Evolutionary conservation across 768 basidiomycete genomes (phyloP).

Genomic region (Gymnopilus dilepis): DNA sequence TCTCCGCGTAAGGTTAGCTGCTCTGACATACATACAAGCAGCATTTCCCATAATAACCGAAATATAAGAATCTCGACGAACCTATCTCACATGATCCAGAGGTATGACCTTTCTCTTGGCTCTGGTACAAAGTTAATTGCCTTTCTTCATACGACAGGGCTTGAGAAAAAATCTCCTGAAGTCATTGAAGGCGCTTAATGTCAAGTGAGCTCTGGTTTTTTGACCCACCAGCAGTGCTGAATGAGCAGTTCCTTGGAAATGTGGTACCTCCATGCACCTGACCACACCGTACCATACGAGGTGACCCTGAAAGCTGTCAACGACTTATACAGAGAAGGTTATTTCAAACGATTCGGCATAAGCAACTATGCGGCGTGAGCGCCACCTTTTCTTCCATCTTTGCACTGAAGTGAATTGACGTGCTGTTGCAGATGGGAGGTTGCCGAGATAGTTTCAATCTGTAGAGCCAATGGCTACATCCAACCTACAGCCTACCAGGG

Average conservation of each 20-base stretch:
- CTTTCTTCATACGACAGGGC: conserved; percentile 30
- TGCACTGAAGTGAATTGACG: not conserved
- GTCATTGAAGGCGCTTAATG: conserved; percentile 51
- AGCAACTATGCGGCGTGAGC: conserved; percentile 61
- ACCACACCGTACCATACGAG: conserved; percentile 60
- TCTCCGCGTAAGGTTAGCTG: conserved; percentile 42
- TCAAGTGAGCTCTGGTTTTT: conserved; percentile 42
- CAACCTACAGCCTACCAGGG: conserved; percentile 62
- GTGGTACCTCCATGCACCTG: conserved; percentile 67
- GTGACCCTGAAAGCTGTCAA: conserved; percentile 59
- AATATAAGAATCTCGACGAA: conserved; percentile 3
- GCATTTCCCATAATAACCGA: not conserved
- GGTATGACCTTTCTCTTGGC: conserved; percentile 29
- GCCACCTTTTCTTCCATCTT: not conserved
- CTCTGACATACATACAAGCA: not conserved
- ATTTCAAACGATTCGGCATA: conserved; percentile 66
- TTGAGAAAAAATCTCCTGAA: conserved; percentile 50
- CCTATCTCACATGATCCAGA: conserved; percentile 37
- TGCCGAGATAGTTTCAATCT: conserved; percentile 63
- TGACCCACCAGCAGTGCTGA: not conserved
- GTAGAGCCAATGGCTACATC: conserved; percentile 57
- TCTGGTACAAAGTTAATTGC: conserved; percentile 27
- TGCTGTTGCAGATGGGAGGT: conserved; percentile 55
- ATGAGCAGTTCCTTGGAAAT: conserved; percentile 44
- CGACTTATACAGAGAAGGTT: conserved; percentile 59